Evolutionary conservation across 208 protist genomes (phyloP).

Genomic region (Acanthamoeba sp.): DNA sequence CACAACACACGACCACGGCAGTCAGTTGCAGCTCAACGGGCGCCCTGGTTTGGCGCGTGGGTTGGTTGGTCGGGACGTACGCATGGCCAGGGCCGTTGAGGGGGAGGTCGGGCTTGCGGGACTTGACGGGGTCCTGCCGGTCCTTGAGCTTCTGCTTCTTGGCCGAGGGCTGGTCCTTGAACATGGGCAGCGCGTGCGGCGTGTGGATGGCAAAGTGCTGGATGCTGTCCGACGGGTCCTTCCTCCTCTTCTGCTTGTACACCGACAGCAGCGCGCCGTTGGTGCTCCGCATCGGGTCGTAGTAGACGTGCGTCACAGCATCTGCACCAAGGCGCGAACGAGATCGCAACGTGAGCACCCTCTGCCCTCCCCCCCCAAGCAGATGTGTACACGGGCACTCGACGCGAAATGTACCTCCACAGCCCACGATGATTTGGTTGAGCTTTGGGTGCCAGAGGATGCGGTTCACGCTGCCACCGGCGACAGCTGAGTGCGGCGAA

Average conservation of each 20-base stretch:
- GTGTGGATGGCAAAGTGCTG: conserved; percentile 47
- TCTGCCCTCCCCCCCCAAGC: too few species aligned
- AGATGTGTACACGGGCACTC: background rate
- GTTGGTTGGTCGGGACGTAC: background rate
- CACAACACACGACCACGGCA: too few species aligned
- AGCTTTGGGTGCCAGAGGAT: conserved; percentile 63
- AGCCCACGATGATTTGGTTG: conserved; percentile 74
- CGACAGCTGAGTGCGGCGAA: background rate
- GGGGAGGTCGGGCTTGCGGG: conserved; percentile 43
- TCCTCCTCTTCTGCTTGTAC: background rate
- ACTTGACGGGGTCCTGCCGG: conserved; percentile 43
- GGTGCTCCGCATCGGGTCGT: conserved; percentile 18
- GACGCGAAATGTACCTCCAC: background rate
- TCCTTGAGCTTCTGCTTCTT: conserved; percentile 59
- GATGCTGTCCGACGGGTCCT: conserved; percentile 37
- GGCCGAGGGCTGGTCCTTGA: conserved; percentile 18
- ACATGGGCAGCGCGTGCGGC: conserved; percentile 60
- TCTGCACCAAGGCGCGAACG: background rate
- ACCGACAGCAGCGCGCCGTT: conserved; percentile 50
- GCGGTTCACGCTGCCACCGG: conserved; percentile 2
- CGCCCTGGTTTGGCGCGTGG: background rate
- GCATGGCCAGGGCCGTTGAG: conserved; percentile 14
- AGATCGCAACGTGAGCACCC: background rate
- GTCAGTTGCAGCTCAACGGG: too few species aligned
- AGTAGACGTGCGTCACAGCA: conserved; percentile 28